A percentile compares a stretch with the other conserved stretches of the same genome.
These are phyloP conservation scores for Straminergon stramineum DNA, from an alignment of 225 moss, liverwort and hornwort genomes.

Conservation along the genomic window DNA sequence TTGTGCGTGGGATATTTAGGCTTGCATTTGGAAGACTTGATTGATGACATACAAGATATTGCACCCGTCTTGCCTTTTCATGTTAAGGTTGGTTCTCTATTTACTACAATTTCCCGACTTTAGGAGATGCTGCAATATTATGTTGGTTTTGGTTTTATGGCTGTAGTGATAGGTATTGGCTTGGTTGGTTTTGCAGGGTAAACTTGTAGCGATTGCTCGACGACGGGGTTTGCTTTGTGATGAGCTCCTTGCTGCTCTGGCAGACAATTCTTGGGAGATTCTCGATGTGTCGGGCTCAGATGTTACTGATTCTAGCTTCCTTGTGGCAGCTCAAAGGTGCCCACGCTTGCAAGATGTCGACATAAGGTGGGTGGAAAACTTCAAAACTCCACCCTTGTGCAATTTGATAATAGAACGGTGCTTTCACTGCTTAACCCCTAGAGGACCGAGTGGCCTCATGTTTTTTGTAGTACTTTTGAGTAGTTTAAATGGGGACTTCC, in stretches of 20 bases:
- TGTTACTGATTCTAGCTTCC: conserved; percentile 68
- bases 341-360: conserved; percentile 78
- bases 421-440: neutral
- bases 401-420: neutral
- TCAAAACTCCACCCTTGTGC: neutral
- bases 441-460: neutral
- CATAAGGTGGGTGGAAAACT: conserved; percentile 41
- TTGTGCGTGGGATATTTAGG: conserved; percentile 81
- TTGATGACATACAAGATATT: conserved; percentile 74
- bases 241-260: conserved; percentile 63
- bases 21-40: conserved; percentile 72
- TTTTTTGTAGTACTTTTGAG: neutral
- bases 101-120: neutral
- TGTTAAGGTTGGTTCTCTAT: conserved; percentile 45
- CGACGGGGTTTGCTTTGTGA: conserved; percentile 72
- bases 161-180: neutral
- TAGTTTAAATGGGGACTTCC: neutral
- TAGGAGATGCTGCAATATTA: neutral
- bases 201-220: conserved; percentile 82
- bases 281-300: conserved; percentile 88
- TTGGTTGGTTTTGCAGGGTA: conserved; percentile 39
- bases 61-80: conserved; percentile 61
- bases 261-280: conserved; percentile 86
- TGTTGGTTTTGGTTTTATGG: neutral
- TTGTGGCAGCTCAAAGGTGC: conserved; percentile 46